Base-by-base conservation (phyloP, 768 basidiomycete genomes). In the Mycena crocata region DNA sequence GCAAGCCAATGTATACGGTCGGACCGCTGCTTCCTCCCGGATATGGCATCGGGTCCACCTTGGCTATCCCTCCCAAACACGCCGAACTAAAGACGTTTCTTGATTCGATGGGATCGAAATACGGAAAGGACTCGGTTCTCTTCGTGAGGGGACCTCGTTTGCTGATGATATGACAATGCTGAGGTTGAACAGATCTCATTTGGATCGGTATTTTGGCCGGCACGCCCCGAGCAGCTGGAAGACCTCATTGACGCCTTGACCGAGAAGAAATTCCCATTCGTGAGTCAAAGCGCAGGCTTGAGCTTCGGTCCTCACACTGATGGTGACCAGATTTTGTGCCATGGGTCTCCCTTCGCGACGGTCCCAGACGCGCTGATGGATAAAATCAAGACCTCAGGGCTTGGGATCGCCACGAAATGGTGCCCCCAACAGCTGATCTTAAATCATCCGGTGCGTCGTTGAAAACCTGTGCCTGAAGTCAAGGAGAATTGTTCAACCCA, bases 11-110 rank as follows among this genome's bases (percentile, higher is more conserved):
- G 2, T 62, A 54, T 55, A 52, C 50, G 5, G 23, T 62, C 21
- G 60, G 60, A 2, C 61, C 61, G 42, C 32, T 62, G 42, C 51
- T 62, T 7, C 61, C 50, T 3, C 51, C 31, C n/a, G 23, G 9
- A 19, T 39, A 26, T 30, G 31, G 51, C n/a, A 15, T 32, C 12
- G 19, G 13, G 9, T 21, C 24, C n/a, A n/a, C n/a, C n/a, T n/a
- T n/a, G n/a, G 40, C 30, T 35, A n/a, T 14, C 28, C 37, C 21
- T 28, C 21, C 15, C 34, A 30, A 31, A 28, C 23, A 35, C 48
- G 13, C 14, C n/a, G 21, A 30, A 4, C n/a, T 34, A 54, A 26
- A 48, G 35, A 13, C 5, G 10, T 62, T 62, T n/a, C 14, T 62
- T 12, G 61, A 52, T 46, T 14, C 21, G 15, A 55, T 62, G 61